A percentile compares a stretch with the other conserved stretches of the same genome.
Conservation (phyloP, 139 green algal species). For the Dunaliella sp. region DNA sequence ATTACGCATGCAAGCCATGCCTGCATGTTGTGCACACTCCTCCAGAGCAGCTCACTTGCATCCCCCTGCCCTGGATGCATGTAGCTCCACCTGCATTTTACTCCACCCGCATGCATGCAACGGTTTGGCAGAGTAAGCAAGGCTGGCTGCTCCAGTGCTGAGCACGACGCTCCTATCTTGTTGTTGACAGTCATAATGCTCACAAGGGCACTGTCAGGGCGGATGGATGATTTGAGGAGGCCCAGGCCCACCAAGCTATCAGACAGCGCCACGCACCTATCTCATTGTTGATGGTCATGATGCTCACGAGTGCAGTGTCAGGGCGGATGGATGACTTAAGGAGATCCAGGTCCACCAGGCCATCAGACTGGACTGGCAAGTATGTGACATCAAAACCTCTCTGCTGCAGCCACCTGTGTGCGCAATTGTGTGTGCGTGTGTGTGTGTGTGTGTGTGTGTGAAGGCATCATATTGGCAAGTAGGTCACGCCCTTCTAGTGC, state of each 20-base stretch:
- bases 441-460: too few species aligned
- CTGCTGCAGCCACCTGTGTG: conserved; percentile 84
- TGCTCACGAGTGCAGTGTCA: conserved; percentile 87
- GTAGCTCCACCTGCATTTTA: too few species aligned
- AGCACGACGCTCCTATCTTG: conserved; percentile 91
- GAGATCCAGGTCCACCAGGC: conserved; percentile 80
- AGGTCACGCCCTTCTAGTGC: too few species aligned
- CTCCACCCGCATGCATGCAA: too few species aligned
- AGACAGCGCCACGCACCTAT: conserved; percentile 64
- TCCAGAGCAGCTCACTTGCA: too few species aligned
- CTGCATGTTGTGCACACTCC: too few species aligned
- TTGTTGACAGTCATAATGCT: conserved; percentile 98
- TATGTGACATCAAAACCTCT: conserved; percentile 93
- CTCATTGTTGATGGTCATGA: conserved; percentile 99
- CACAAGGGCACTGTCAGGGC: conserved; percentile 86
- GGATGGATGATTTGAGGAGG: conserved; percentile 74
- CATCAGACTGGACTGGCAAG: conserved; percentile 86
- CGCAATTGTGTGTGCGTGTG: too few species aligned
- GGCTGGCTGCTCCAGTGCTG: too few species aligned
- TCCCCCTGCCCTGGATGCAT: too few species aligned
- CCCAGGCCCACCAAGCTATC: conserved; percentile 80
- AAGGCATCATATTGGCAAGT: too few species aligned
- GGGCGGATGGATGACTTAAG: conserved; percentile 76
- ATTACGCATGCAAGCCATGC: too few species aligned
- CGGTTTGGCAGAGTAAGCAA: too few species aligned